phyloP scores from a whole-genome alignment of 495 filamentous ascomycete species.

The Penicillium fimorum region DNA sequence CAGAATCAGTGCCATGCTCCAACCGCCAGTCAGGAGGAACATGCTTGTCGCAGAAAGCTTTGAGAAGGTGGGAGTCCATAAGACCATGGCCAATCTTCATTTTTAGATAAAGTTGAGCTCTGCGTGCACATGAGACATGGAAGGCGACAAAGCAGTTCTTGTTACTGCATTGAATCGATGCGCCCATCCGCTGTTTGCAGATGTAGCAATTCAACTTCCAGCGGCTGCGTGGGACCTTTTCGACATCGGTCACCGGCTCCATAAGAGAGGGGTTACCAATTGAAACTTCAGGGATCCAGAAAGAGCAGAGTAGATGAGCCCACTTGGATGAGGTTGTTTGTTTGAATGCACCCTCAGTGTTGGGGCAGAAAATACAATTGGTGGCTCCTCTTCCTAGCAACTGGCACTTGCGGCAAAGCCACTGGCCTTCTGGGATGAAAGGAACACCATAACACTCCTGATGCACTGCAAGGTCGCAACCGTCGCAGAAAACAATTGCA shows the following conservation, averaged over 20 bases:
- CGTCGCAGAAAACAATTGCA: slow-evolving; percentile 98
- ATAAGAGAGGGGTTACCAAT: slow-evolving; percentile 96
- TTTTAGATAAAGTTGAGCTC: slow-evolving; percentile 85
- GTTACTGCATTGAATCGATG: slow-evolving; percentile 97
- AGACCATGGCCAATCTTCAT: slow-evolving; percentile 94
- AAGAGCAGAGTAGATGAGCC: slow-evolving; percentile 93
- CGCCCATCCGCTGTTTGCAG: slow-evolving; percentile 95
- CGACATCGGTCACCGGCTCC: slow-evolving; percentile 97
- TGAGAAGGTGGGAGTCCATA: slow-evolving; percentile 83
- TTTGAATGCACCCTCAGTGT: slow-evolving; percentile 97
- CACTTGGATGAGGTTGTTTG: slow-evolving; percentile 93
- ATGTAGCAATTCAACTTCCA: slow-evolving; percentile 97
- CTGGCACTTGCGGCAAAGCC: slow-evolving; percentile 96
- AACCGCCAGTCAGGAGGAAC: slow-evolving; percentile 84
- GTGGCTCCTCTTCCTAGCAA: slow-evolving; percentile 87
- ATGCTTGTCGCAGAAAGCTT: slow-evolving; percentile 96
- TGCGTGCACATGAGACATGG: slow-evolving; percentile 92
- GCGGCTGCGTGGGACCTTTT: slow-evolving; percentile 88
- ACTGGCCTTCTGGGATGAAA: slow-evolving; percentile 97
- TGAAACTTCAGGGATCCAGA: slow-evolving; percentile 97
- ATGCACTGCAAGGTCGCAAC: slow-evolving; percentile 95
- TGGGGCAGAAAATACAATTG: slow-evolving; percentile 98
- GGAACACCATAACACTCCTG: slow-evolving; percentile 99
- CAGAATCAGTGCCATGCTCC: slow-evolving; percentile 74
- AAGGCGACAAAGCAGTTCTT: slow-evolving; percentile 98